A percentile compares a stretch with the other conserved stretches of the same genome.
Conservation (phyloP, 2,329 filamentous ascomycete species). For the Delphinella strobiligena region DNA sequence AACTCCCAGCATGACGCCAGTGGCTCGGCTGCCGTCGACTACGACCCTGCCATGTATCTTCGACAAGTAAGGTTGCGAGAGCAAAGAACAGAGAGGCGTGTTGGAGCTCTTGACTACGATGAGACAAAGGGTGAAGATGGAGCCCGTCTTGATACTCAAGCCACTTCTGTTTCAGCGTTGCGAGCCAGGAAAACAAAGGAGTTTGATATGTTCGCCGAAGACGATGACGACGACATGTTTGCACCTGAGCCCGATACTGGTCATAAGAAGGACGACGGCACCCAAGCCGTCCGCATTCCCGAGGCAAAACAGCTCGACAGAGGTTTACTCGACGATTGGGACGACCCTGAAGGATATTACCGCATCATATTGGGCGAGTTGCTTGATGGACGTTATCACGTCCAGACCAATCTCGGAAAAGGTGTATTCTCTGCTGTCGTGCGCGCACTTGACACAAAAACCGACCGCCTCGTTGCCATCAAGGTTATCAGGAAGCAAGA, state of each 20-base stretch:
- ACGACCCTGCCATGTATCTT: slow-evolving; percentile 83
- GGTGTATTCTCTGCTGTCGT: slow-evolving; percentile 98
- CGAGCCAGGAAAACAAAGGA: slow-evolving; percentile 27
- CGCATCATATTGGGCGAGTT: slow-evolving; percentile 87
- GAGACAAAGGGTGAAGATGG: slow-evolving; percentile 20
- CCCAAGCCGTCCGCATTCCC: slow-evolving; percentile 35
- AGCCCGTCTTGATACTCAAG: neutral
- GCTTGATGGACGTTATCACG: slow-evolving; percentile 76
- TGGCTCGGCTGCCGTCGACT: slow-evolving; percentile 83
- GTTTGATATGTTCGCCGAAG: slow-evolving; percentile 52
- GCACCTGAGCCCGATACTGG: slow-evolving; percentile 56
- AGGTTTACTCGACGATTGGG: slow-evolving; percentile 80
- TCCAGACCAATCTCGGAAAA: slow-evolving; percentile 76
- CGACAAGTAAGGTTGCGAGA: slow-evolving; percentile 42
- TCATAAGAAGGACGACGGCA: slow-evolving; percentile 21
- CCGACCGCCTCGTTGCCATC: slow-evolving; percentile 60
- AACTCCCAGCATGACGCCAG: slow-evolving; percentile 42
- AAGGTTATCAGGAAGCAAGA: slow-evolving; percentile 98
- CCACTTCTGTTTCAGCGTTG: neutral
- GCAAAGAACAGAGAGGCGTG: slow-evolving; percentile 35
- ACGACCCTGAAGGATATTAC: slow-evolving; percentile 93
- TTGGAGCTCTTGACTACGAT: slow-evolving; percentile 9
- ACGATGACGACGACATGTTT: slow-evolving; percentile 80
- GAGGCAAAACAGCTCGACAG: slow-evolving; percentile 49
- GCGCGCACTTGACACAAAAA: slow-evolving; percentile 66